These are phyloP conservation scores for Petunia axillaris DNA, from an alignment of 257 asterid genomes.

Conservation along the genomic window DNA sequence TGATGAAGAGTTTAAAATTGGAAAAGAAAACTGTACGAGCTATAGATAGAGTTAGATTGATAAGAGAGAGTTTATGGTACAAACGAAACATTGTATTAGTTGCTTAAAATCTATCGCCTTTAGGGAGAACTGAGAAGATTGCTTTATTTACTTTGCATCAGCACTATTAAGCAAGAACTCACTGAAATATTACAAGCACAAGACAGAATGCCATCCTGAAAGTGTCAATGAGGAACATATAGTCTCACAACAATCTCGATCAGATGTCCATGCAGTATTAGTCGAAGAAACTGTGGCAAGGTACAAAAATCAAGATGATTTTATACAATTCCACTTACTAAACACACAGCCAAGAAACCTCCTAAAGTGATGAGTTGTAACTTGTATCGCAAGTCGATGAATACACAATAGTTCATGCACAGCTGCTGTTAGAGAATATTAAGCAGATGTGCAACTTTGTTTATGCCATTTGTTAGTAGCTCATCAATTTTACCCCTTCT, in stretches of 20 bases:
- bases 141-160: no score
- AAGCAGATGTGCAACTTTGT: neutral
- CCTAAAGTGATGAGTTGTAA: neutral
- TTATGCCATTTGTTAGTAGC: neutral
- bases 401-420: neutral
- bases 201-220: neutral
- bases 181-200: neutral
- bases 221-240: neutral
- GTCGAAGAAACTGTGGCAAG: neutral
- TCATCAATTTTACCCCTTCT: constrained; percentile 60
- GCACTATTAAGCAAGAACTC: no score
- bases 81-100: no score
- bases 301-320: neutral
- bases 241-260: neutral
- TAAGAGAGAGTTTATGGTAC: no score
- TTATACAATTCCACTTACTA: constrained; percentile 4
- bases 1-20: no score
- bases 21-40: no score
- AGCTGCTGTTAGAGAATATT: neutral
- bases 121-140: no score
- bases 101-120: no score
- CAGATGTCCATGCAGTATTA: neutral
- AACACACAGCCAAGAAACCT: neutral
- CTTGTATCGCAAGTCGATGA: neutral
- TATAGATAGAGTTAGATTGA: no score